Percentiles rank a stretch among this genome's conserved stretches.
phyloP scores from a whole-genome alignment of 495 filamentous ascomycete genomes.

The Penicillium turbatum region DNA sequence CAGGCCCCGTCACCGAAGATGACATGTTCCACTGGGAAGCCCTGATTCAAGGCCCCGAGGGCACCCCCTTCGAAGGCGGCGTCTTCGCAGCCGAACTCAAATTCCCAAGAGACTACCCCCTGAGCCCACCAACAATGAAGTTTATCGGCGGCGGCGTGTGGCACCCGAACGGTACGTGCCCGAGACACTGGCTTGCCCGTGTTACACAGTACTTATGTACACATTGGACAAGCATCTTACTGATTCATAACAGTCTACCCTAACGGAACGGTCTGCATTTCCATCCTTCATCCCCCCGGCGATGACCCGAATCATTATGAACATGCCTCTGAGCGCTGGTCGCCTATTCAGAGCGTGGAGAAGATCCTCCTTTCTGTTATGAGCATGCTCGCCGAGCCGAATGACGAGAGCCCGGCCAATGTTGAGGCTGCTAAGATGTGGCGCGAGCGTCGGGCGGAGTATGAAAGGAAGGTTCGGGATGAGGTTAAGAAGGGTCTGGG shows the following conservation, averaged over 20 bases:
- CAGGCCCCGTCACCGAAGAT: constrained; percentile 88
- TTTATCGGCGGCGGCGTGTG: constrained; percentile 83
- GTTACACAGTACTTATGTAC: not conserved
- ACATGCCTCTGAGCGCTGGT: constrained; percentile 92
- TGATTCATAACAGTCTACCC: constrained; percentile 66
- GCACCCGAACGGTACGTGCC: constrained; percentile 84
- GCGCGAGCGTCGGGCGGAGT: constrained; percentile 78
- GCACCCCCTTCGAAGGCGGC: constrained; percentile 92
- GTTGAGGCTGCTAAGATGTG: constrained; percentile 99
- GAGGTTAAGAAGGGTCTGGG: constrained; percentile 68
- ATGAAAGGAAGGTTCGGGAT: constrained; percentile 80
- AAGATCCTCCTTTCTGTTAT: constrained; percentile 98
- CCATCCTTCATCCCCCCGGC: constrained; percentile 95
- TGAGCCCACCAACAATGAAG: constrained; percentile 90
- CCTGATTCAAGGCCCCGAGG: constrained; percentile 90
- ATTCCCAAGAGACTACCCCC: constrained; percentile 94
- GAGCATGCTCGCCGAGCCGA: constrained; percentile 98
- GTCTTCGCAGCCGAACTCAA: constrained; percentile 90
- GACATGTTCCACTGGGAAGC: constrained; percentile 97
- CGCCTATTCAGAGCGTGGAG: constrained; percentile 93
- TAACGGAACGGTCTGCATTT: constrained; percentile 90
- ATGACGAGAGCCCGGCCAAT: constrained; percentile 97
- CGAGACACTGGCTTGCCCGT: not conserved
- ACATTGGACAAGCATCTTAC: not conserved
- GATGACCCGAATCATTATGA: constrained; percentile 99